Percentiles rank a stretch among this genome's conserved stretches.
phyloP scores from a whole-genome alignment of 2,329 filamentous ascomycete genomes.

The Pseudogymnoascus sp. region DNA sequence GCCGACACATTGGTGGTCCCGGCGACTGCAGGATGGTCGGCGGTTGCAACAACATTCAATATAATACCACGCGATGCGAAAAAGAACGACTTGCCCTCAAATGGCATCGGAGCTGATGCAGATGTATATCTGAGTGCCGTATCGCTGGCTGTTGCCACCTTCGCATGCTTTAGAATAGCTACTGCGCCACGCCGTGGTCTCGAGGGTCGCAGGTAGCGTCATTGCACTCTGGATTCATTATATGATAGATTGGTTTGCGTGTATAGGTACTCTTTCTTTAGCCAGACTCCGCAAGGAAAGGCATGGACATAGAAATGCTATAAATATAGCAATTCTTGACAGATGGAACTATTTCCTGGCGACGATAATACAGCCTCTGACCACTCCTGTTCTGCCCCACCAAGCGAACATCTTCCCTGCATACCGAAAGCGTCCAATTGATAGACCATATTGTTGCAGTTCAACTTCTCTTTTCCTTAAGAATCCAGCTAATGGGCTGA shows the following conservation, averaged over 20 bases:
- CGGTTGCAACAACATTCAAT: conserved; percentile 15
- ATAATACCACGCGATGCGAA: conserved; percentile 13
- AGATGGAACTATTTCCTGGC: conserved; percentile 22
- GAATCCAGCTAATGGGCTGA: conserved; percentile 39
- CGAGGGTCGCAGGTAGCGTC: conserved; percentile 10
- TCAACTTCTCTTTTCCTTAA: conserved; percentile 32
- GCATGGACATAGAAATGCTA: not conserved
- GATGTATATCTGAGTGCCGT: conserved; percentile 13
- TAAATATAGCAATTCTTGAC: not conserved
- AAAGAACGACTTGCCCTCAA: conserved; percentile 12
- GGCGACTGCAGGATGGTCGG: conserved; percentile 13
- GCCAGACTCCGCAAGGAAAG: not conserved
- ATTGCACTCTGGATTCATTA: conserved; percentile 6
- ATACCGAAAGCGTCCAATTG: conserved; percentile 29
- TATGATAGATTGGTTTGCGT: not conserved
- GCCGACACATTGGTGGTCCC: conserved; percentile 16
- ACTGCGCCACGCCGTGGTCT: not conserved
- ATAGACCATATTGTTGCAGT: conserved; percentile 29
- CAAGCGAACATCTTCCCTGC: conserved; percentile 32
- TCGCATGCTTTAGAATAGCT: conserved; percentile 15
- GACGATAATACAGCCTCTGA: conserved; percentile 34
- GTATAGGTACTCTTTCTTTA: not conserved
- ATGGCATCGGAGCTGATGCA: conserved; percentile 11
- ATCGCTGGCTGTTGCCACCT: conserved; percentile 14
- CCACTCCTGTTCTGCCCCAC: conserved; percentile 33